Evolutionary conservation across 805 yeast species (phyloP).

Genomic region (Ogataea pignaliae): DNA sequence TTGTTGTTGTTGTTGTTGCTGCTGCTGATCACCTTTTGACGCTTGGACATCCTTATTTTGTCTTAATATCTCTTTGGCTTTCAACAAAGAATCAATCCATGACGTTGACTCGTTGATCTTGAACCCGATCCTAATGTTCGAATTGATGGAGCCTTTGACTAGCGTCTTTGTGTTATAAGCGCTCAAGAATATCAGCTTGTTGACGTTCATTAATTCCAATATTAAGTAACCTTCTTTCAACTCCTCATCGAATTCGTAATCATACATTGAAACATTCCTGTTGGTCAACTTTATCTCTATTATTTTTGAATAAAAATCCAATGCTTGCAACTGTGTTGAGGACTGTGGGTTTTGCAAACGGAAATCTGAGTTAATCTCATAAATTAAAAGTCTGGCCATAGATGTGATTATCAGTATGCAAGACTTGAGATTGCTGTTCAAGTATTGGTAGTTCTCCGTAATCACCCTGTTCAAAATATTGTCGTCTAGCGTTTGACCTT

Average conservation of each 20-base stretch:
- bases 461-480: slow-evolving; percentile 26
- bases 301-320: slow-evolving; percentile 31
- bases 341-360: slow-evolving; percentile 29
- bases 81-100: slow-evolving; percentile 69
- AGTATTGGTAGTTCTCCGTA: slow-evolving; percentile 25
- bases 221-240: slow-evolving; percentile 58
- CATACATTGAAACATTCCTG: slow-evolving; percentile 66
- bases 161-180: slow-evolving; percentile 35
- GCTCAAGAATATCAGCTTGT: slow-evolving; percentile 53
- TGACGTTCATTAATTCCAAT: slow-evolving; percentile 53
- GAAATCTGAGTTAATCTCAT: slow-evolving; percentile 30
- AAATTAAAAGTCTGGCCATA: slow-evolving; percentile 31
- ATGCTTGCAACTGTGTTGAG: slow-evolving; percentile 36
- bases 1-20: slow-evolving; percentile 1
- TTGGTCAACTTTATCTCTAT: slow-evolving; percentile 43
- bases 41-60: slow-evolving; percentile 21
- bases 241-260: slow-evolving; percentile 67
- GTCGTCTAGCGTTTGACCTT: slow-evolving; percentile 30
- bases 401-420: slow-evolving; percentile 34
- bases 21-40: slow-evolving; percentile 1
- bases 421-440: slow-evolving; percentile 28
- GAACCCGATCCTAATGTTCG: slow-evolving; percentile 32
- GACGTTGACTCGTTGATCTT: slow-evolving; percentile 45
- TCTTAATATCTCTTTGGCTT: slow-evolving; percentile 53
- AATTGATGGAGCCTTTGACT: slow-evolving; percentile 30